phyloP scores from a whole-genome alignment of 176 grass and related monocot species.

The Phyllostachys edulis region DNA sequence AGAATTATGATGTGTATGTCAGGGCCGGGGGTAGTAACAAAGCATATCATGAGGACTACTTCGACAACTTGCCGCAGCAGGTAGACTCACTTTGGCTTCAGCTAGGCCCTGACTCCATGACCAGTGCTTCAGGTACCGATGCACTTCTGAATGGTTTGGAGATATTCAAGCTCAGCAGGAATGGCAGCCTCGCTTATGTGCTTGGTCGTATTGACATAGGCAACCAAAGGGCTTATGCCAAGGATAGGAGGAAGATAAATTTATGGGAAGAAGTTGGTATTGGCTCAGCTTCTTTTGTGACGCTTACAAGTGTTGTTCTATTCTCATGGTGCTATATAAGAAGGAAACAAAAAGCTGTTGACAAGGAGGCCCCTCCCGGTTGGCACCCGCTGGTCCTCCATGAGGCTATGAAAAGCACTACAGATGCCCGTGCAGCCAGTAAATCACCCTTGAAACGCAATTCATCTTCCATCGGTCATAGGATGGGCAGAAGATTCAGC shows the following conservation, averaged over 20 bases:
- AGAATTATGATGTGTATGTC: conserved; percentile 77
- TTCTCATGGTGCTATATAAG: conserved; percentile 57
- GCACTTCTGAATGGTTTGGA: conserved; percentile 91
- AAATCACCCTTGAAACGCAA: conserved; percentile 45
- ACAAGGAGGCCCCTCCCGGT: conserved; percentile 61
- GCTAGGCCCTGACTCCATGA: conserved; percentile 68
- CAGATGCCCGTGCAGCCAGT: conserved; percentile 57
- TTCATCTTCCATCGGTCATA: conserved; percentile 50
- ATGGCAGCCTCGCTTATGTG: conserved; percentile 58
- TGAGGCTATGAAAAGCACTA: conserved; percentile 81
- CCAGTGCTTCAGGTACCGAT: conserved; percentile 70
- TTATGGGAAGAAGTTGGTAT: conserved; percentile 61
- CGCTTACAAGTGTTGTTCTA: conserved; percentile 42
- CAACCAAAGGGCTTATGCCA: conserved; percentile 24
- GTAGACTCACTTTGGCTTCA: conserved; percentile 85
- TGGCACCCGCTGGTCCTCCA: conserved; percentile 93
- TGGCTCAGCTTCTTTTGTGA: conserved; percentile 48
- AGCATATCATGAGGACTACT: conserved; percentile 88
- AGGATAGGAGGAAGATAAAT: conserved; percentile 35
- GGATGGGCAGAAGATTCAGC: conserved; percentile 69
- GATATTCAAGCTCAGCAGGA: conserved; percentile 95
- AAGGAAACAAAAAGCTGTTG: conserved; percentile 56
- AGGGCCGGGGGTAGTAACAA: conserved; percentile 70
- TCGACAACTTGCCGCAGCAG: conserved; percentile 64
- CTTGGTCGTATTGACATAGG: conserved; percentile 57